phyloP scores from a whole-genome alignment of 129 eudicot species.

The Deinandra increscens region DNA sequence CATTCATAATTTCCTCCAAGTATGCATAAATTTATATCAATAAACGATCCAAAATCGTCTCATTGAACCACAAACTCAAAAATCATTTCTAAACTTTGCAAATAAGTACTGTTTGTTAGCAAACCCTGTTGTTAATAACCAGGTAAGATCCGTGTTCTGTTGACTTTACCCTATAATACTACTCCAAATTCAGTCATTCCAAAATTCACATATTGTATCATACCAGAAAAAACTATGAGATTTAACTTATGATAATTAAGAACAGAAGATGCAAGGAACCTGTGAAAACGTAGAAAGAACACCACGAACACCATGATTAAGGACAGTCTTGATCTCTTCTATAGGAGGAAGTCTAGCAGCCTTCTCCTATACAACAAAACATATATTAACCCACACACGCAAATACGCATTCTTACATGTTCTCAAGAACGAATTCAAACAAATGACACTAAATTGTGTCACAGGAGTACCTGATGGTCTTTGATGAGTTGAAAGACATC shows the following conservation, averaged over 20 bases:
- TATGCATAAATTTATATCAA: background rate
- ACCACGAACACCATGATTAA: conserved; percentile 64
- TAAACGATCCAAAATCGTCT: conserved; percentile 5
- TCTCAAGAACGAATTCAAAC: background rate
- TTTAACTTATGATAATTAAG: background rate
- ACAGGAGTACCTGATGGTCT: conserved; percentile 72
- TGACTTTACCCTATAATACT: background rate
- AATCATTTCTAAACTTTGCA: conserved; percentile 4
- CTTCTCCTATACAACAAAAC: conserved; percentile 55
- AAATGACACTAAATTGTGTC: background rate
- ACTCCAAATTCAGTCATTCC: background rate
- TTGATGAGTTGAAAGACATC: conserved; percentile 67
- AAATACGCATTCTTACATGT: background rate
- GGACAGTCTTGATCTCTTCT: conserved; percentile 71
- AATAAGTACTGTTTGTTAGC: conserved; percentile 4
- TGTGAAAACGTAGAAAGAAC: conserved; percentile 82
- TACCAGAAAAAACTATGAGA: background rate
- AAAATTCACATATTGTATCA: background rate
- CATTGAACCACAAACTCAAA: background rate
- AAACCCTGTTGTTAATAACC: background rate
- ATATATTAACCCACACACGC: no score
- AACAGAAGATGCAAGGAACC: conserved; percentile 35
- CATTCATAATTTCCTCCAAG: background rate
- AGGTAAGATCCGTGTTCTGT: background rate
- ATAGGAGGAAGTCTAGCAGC: conserved; percentile 88